These are phyloP conservation scores for Colletotrichum cuscutae DNA, from an alignment of 2,329 filamentous ascomycete genomes.

Conservation along the genomic window DNA sequence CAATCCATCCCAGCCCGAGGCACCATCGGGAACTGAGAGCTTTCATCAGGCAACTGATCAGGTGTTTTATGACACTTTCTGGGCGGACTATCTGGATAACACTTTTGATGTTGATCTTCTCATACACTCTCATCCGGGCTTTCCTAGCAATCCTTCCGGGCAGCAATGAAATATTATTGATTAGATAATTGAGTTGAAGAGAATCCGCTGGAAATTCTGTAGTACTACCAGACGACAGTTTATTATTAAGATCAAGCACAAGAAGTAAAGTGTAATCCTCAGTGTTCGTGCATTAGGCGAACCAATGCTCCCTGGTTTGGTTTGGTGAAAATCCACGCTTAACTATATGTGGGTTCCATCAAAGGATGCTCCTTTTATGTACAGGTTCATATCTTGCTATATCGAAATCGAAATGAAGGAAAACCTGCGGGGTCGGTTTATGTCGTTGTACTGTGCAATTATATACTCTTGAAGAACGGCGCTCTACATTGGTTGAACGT, in stretches of 20 bases:
- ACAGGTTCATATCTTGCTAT: not conserved
- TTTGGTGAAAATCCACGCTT: no score
- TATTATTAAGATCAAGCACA: no score
- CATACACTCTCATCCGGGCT: not conserved
- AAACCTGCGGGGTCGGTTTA: not conserved
- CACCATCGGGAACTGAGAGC: not conserved
- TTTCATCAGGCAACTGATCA: not conserved
- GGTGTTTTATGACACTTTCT: constrained; percentile 14
- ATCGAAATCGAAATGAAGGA: not conserved
- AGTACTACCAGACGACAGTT: not conserved
- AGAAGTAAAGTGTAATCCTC: no score
- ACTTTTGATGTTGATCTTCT: constrained; percentile 10
- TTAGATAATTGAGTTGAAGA: not conserved
- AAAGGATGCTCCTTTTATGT: not conserved
- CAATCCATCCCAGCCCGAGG: not conserved
- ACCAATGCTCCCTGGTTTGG: no score
- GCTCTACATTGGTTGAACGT: not conserved
- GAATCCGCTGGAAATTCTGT: not conserved
- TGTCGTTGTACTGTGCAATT: not conserved
- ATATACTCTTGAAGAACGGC: not conserved
- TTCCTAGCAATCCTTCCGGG: not conserved
- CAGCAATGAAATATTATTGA: not conserved
- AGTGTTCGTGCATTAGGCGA: no score
- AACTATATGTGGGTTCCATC: no score
- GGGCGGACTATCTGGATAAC: constrained; percentile 1